Base-by-base conservation (phyloP, 306 rosid species). In the Mimosa bimucronata region DNA sequence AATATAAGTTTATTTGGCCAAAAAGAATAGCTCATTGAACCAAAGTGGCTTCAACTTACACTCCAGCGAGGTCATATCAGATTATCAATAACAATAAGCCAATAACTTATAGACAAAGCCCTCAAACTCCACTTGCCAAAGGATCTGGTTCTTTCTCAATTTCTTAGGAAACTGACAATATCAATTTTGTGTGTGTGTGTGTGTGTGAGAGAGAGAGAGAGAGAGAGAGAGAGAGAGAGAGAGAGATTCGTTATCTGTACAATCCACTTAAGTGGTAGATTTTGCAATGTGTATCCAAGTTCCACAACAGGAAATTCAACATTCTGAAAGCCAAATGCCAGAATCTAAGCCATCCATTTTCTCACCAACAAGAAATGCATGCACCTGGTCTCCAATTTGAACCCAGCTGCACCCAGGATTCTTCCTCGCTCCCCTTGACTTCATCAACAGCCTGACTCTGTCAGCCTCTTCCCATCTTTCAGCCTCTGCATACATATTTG, bases 391-490 rank as follows among this genome's bases (percentile, higher is more conserved):
- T 37, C 81, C 83, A 61, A 90, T 69, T 80, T 92, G 90, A 85
- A 92, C 88, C 98, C 97, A 94, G 80, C 97, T 94, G 81, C 88
- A 91, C 61, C 90, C 91, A 71, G 91, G 93, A 80, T 77, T 86
- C 86, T 92, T 94, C 87, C 83, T 94, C 67, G 87, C 92, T 62
- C 97, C 90, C 83, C 86, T 88, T 18, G 88, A 88, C 60, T 84
- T 94, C 97, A 94, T 92, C 86, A 94, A 79, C 69, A 88, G 92
- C 89, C 98, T 89, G 19, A 94, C 84, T 81, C 57, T 79, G 71
- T 90, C 84, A 83, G 89, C 98, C 82, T 92, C 97, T 48, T 84
- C 91, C 98, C 98, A 94, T 86, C 93, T 92, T 80, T 90, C 97
- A 62, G 89, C 89, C 87, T 94, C 98, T 34, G 97, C 97, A 83